A percentile compares a stretch with the other conserved stretches of the same genome.
Evolutionary conservation across 805 yeast species (phyloP).

Genomic region (Pichia cabralensis): DNA sequence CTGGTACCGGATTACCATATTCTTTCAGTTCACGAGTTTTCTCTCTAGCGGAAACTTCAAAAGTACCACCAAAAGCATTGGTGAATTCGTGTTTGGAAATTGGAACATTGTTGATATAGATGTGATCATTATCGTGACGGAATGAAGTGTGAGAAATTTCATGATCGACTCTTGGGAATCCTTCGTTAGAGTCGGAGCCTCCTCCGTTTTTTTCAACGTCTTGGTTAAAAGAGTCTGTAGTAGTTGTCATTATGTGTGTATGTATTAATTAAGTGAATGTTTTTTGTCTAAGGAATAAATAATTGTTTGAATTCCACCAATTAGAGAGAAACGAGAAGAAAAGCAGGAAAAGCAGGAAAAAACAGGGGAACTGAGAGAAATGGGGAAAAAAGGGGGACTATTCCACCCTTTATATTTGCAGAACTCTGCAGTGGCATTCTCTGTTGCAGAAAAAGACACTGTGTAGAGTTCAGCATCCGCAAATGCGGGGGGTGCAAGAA

Average conservation of each 20-base stretch:
- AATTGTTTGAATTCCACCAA: too few relatives aligned
- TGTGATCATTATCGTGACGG: conserved; percentile 32
- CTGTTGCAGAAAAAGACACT: too few relatives aligned
- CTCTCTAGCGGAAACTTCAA: conserved; percentile 32
- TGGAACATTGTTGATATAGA: conserved; percentile 31
- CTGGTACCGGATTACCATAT: conserved; percentile 41
- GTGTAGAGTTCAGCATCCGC: too few relatives aligned
- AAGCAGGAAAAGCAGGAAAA: too few relatives aligned
- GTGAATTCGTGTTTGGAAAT: conserved; percentile 47
- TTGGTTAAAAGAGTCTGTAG: background rate
- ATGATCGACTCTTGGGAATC: conserved; percentile 7
- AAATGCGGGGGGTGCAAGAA: too few relatives aligned
- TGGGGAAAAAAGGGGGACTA: too few relatives aligned
- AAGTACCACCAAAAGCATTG: conserved; percentile 54
- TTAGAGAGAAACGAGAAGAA: too few relatives aligned
- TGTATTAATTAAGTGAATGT: background rate
- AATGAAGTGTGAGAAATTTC: conserved; percentile 14
- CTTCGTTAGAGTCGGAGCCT: too few relatives aligned
- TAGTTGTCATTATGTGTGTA: background rate
- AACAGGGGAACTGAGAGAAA: too few relatives aligned
- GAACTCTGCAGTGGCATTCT: too few relatives aligned
- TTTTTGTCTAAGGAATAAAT: too few relatives aligned
- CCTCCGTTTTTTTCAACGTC: background rate
- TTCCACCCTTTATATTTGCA: too few relatives aligned
- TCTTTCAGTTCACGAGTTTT: conserved; percentile 17